Evolutionary conservation across 495 filamentous ascomycete genomes (phyloP).

Genomic region (Penicillium riverlandense): DNA sequence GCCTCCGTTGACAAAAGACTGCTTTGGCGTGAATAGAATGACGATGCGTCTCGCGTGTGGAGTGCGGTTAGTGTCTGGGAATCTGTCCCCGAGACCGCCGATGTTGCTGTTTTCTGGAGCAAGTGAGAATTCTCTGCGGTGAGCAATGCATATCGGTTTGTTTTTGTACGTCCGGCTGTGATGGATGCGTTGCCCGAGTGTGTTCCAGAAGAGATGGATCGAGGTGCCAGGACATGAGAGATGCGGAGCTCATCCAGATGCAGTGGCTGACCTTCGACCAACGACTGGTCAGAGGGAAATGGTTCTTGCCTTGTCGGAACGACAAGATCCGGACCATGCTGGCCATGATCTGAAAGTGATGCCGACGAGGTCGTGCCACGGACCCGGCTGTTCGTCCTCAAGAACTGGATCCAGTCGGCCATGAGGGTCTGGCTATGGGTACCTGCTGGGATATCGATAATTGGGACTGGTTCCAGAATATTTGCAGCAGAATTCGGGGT

Average conservation of each 20-base stretch:
- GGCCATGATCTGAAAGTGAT: constrained; percentile 9
- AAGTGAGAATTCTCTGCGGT: constrained; percentile 9
- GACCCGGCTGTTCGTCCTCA: constrained; percentile 2
- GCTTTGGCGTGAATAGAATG: constrained; percentile 23
- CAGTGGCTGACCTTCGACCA: constrained; percentile 14
- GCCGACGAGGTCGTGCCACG: constrained; percentile 12
- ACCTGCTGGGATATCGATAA: not conserved
- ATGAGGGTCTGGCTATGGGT: constrained; percentile 3
- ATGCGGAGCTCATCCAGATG: constrained; percentile 30
- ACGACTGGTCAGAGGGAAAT: constrained; percentile 2
- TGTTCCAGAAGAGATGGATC: constrained; percentile 14
- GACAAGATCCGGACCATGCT: constrained; percentile 11
- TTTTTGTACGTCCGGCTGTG: constrained; percentile 9
- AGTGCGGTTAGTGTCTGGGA: constrained; percentile 1
- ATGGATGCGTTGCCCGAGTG: constrained; percentile 15
- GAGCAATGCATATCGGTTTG: constrained; percentile 8
- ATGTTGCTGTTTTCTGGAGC: constrained; percentile 1
- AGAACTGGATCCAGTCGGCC: constrained; percentile 8
- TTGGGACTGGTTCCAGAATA: not conserved
- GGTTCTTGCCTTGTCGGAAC: constrained; percentile 21
- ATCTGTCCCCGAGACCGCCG: constrained; percentile 2
- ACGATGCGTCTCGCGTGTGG: constrained; percentile 13
- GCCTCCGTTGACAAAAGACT: constrained; percentile 9
- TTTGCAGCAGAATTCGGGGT: not conserved
- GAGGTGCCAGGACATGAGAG: constrained; percentile 21